These are phyloP conservation scores for Gonium pectorale DNA, from an alignment of 139 green algal species.

Conservation along the genomic window DNA sequence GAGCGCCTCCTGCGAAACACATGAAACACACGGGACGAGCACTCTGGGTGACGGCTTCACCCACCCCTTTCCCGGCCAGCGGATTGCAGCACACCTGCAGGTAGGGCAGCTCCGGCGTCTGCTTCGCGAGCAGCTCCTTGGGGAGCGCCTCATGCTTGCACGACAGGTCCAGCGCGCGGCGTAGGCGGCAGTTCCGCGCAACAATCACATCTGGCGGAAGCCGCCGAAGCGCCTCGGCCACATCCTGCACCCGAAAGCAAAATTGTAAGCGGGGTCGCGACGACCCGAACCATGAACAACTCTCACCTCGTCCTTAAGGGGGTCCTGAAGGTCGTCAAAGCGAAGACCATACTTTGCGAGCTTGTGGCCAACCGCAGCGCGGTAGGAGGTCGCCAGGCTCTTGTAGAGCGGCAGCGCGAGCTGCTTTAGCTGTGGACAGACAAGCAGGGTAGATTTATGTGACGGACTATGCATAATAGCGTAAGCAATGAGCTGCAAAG, in stretches of 20 bases:
- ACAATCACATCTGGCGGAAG: constrained; percentile 92
- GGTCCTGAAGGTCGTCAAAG: constrained; percentile 97
- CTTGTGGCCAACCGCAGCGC: constrained; percentile 76
- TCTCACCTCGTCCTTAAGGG: constrained; percentile 83
- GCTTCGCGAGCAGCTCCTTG: constrained; percentile 88
- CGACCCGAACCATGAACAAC: not conserved
- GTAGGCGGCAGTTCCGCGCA: constrained; percentile 91
- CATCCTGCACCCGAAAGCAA: constrained; percentile 78
- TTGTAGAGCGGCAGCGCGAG: constrained; percentile 43
- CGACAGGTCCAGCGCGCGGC: constrained; percentile 92
- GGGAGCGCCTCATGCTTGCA: constrained; percentile 92
- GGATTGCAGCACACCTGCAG: constrained; percentile 80
- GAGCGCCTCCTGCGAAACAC: constrained; percentile 60
- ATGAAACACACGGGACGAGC: too few relatives aligned
- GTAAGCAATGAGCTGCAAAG: too few relatives aligned
- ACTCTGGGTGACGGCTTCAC: too few relatives aligned
- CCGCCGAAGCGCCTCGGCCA: constrained; percentile 92
- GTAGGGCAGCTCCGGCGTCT: constrained; percentile 94
- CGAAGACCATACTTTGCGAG: constrained; percentile 92
- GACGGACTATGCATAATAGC: too few relatives aligned
- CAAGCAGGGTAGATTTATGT: too few relatives aligned
- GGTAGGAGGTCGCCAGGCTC: constrained; percentile 60
- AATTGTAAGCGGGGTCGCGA: too few relatives aligned
- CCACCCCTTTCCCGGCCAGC: too few relatives aligned
- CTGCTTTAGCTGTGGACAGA: constrained; percentile 44